These are phyloP conservation scores for Trichoderma brevicompactum DNA, from an alignment of 2,329 filamentous ascomycete species.

Conservation along the genomic window DNA sequence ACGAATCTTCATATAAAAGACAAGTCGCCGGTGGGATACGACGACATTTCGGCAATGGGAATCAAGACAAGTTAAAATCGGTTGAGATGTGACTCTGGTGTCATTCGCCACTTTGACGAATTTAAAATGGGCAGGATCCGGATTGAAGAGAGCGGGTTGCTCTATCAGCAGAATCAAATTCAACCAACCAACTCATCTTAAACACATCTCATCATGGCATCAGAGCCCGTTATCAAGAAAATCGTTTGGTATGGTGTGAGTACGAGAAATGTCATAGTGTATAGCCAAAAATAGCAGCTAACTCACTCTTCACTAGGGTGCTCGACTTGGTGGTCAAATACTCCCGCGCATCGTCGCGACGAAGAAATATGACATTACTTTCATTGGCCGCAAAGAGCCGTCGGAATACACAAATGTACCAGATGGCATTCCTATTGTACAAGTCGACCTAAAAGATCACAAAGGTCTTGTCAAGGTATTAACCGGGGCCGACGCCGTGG, in stretches of 20 bases:
- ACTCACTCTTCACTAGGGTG: constrained; percentile 4
- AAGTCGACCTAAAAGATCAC: constrained; percentile 10
- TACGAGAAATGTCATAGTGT: not conserved
- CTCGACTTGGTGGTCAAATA: constrained; percentile 2
- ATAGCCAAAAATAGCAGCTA: not conserved
- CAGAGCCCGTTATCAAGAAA: not conserved
- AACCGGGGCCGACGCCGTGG: constrained; percentile 12
- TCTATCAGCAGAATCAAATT: not conserved
- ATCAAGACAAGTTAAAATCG: not conserved
- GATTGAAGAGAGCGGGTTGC: not conserved
- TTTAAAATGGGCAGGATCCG: not conserved
- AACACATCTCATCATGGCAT: not conserved
- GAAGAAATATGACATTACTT: constrained; percentile 5
- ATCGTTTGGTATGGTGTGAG: constrained; percentile 23
- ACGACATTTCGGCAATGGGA: not conserved
- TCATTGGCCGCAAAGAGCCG: constrained; percentile 13
- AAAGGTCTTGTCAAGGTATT: not conserved
- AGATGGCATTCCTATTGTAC: constrained; percentile 6
- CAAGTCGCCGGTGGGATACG: constrained; percentile 10
- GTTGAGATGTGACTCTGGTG: no score
- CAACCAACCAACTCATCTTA: not conserved
- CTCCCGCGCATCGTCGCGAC: not conserved
- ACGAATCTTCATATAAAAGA: not conserved
- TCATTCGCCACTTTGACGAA: not conserved
- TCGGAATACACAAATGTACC: constrained; percentile 9